phyloP scores from a whole-genome alignment of 2,329 filamentous ascomycete species.

The Ascochyta pisi region DNA sequence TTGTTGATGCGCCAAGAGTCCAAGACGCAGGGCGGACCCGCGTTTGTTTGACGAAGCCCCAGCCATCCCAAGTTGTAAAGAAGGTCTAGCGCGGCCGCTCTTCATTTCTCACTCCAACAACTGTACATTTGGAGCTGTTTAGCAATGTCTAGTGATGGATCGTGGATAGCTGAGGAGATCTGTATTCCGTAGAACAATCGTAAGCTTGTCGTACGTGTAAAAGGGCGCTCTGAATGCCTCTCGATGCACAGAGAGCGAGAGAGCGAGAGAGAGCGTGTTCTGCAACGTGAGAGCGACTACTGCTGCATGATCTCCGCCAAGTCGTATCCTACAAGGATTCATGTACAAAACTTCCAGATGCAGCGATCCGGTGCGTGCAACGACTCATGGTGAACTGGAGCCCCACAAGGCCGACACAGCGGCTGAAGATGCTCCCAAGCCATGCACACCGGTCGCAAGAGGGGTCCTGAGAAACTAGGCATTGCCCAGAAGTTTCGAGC shows the following conservation, averaged over 20 bases:
- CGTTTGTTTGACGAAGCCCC: constrained; percentile 18
- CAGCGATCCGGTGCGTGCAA: constrained; percentile 16
- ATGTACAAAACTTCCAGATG: constrained; percentile 19
- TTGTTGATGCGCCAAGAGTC: constrained; percentile 8
- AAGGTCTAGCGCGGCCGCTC: too few relatives aligned
- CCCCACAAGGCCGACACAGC: constrained; percentile 26
- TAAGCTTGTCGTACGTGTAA: too few relatives aligned
- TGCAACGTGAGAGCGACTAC: constrained; percentile 5
- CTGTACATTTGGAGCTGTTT: too few relatives aligned
- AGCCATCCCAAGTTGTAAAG: too few relatives aligned
- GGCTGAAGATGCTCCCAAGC: constrained; percentile 1
- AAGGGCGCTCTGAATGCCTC: too few relatives aligned
- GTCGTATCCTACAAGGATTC: constrained; percentile 9
- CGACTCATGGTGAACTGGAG: constrained; percentile 11
- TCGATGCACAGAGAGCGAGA: too few relatives aligned
- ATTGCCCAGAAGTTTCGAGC: constrained; percentile 19
- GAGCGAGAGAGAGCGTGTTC: too few relatives aligned
- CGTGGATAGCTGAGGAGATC: too few relatives aligned
- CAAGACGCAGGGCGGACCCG: constrained; percentile 14
- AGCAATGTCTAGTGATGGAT: too few relatives aligned
- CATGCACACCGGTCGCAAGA: constrained; percentile 8
- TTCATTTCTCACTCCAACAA: too few relatives aligned
- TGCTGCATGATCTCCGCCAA: constrained; percentile 19
- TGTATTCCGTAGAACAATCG: too few relatives aligned
- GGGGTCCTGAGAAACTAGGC: constrained; percentile 12